phyloP scores from a whole-genome alignment of 163 green algal species.

The Scenedesmus sp. region DNA sequence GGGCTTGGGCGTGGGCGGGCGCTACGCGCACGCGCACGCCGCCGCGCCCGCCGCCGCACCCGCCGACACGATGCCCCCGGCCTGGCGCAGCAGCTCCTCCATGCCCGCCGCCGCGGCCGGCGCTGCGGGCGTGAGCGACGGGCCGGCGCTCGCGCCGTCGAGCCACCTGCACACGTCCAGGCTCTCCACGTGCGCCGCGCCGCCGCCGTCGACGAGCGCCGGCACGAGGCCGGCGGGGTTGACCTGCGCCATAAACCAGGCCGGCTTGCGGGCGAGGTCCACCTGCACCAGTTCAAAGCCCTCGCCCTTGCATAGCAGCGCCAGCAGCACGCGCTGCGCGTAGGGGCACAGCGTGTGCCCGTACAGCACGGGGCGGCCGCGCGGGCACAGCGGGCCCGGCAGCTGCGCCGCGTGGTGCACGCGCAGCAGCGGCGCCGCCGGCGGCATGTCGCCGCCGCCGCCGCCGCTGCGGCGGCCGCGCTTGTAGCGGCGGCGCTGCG shows the following conservation, averaged over 20 bases:
- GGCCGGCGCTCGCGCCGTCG: neutral
- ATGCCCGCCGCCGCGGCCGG: slow-evolving; percentile 12
- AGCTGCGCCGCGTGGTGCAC: slow-evolving; percentile 15
- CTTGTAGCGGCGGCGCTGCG: too few relatives aligned
- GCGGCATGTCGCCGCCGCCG: too few relatives aligned
- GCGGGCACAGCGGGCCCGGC: neutral
- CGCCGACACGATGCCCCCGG: slow-evolving; percentile 32
- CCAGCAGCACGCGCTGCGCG: slow-evolving; percentile 64
- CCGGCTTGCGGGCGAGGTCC: slow-evolving; percentile 65
- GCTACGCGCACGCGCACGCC: too few relatives aligned
- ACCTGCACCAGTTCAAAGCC: slow-evolving; percentile 65
- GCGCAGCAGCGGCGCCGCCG: too few relatives aligned
- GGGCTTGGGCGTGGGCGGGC: too few relatives aligned
- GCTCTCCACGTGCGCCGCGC: slow-evolving; percentile 47
- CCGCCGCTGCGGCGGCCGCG: too few relatives aligned
- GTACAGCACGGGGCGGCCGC: slow-evolving; percentile 55
- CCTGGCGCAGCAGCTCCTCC: slow-evolving; percentile 29
- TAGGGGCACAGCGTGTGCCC: slow-evolving; percentile 74
- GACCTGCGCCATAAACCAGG: slow-evolving; percentile 50
- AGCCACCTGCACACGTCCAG: slow-evolving; percentile 60
- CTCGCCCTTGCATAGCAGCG: slow-evolving; percentile 62
- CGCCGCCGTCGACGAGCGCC: slow-evolving; percentile 43
- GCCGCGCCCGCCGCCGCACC: too few relatives aligned
- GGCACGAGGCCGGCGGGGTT: slow-evolving; percentile 65
- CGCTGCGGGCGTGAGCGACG: slow-evolving; percentile 24